Evolutionary conservation across 2,329 filamentous ascomycete species (phyloP).

Genomic region (Pestalotiopsis sp.): DNA sequence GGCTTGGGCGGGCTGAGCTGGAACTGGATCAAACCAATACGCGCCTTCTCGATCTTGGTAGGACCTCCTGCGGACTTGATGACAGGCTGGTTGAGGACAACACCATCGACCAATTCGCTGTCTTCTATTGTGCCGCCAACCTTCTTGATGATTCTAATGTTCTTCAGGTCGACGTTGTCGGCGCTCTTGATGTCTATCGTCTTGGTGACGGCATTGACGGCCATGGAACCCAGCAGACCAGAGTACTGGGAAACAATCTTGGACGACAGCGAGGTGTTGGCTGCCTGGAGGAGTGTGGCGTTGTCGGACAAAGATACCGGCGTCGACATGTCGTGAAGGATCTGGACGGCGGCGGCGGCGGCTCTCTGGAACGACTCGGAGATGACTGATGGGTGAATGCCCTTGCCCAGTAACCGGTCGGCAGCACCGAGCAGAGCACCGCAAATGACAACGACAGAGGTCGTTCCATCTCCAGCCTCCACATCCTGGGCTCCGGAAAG

Average conservation of each 20-base stretch:
- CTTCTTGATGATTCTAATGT: slow-evolving; percentile 97
- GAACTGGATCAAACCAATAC: slow-evolving; percentile 96
- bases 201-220: slow-evolving; percentile 93
- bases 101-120: slow-evolving; percentile 92
- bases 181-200: slow-evolving; percentile 95
- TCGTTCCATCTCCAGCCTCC: slow-evolving; percentile 96
- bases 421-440: slow-evolving; percentile 92
- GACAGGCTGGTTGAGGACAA: slow-evolving; percentile 89
- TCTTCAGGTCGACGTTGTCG: slow-evolving; percentile 93
- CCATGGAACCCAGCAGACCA: slow-evolving; percentile 93
- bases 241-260: slow-evolving; percentile 99
- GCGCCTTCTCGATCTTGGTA: slow-evolving; percentile 92
- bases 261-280: slow-evolving; percentile 93
- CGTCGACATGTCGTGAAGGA: slow-evolving; percentile 93
- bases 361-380: slow-evolving; percentile 97
- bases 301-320: slow-evolving; percentile 89
- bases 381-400: slow-evolving; percentile 96
- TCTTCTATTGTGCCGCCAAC: slow-evolving; percentile 97
- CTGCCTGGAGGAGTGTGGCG: slow-evolving; percentile 88
- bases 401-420: slow-evolving; percentile 86
- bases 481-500: slow-evolving; percentile 96
- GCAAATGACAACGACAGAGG: slow-evolving; percentile 96
- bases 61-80: slow-evolving; percentile 93
- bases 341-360: slow-evolving; percentile 81
- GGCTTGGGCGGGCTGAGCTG: slow-evolving; percentile 97